phyloP scores from a whole-genome alignment of 148 eudicot species.

The Rhododendron vialii region DNA sequence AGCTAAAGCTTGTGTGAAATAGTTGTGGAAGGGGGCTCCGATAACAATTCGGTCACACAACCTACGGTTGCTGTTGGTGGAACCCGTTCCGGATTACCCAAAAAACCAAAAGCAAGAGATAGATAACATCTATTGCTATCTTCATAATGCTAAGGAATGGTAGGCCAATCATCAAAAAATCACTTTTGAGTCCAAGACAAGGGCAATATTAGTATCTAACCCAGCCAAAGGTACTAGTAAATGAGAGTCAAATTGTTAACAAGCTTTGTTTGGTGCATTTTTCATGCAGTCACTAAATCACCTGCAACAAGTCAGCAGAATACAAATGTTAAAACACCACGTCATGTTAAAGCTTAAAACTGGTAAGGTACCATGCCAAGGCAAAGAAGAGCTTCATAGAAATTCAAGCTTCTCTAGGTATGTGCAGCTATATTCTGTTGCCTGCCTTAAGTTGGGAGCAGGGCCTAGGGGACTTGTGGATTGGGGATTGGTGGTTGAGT shows the following conservation, averaged over 20 bases:
- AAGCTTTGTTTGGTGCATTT: background rate
- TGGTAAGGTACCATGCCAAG: background rate
- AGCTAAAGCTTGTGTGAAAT: background rate
- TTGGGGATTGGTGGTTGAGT: background rate
- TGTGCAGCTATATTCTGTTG: background rate
- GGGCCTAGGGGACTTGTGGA: background rate
- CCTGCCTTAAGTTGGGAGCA: background rate
- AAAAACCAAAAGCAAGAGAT: background rate
- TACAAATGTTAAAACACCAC: background rate
- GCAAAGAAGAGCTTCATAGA: background rate
- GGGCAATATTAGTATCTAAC: background rate
- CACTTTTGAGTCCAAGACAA: background rate
- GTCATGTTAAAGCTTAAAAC: background rate
- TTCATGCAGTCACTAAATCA: background rate
- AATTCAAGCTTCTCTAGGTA: background rate
- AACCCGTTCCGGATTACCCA: background rate
- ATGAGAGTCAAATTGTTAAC: background rate
- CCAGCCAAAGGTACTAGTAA: background rate
- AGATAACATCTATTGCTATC: background rate
- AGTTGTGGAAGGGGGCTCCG: background rate
- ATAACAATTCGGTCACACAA: background rate
- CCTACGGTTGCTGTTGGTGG: background rate
- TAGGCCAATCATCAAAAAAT: background rate
- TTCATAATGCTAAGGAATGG: background rate
- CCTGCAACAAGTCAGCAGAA: background rate